phyloP scores from a whole-genome alignment of 2,329 filamentous ascomycete species.

The Fusarium kyushuense region DNA sequence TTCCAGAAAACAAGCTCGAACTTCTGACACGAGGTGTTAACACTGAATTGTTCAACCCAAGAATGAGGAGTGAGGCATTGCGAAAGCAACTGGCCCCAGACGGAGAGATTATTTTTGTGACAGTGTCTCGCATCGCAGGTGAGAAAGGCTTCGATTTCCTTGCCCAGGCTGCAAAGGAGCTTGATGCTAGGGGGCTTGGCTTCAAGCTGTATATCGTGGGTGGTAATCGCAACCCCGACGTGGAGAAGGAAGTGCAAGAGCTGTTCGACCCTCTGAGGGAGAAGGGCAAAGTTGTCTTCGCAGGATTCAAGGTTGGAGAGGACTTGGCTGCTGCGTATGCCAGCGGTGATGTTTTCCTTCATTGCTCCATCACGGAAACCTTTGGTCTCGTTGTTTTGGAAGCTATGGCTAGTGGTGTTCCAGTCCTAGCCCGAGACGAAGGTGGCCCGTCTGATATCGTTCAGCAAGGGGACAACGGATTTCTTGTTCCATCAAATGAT shows the following conservation, averaged over 20 bases:
- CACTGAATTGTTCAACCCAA: constrained; percentile 70
- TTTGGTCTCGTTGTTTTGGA: constrained; percentile 78
- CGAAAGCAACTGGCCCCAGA: constrained; percentile 68
- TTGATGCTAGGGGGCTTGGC: constrained; percentile 66
- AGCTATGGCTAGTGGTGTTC: constrained; percentile 77
- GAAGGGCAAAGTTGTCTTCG: constrained; percentile 71
- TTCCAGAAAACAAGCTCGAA: constrained; percentile 68
- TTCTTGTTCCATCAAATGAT: constrained; percentile 70
- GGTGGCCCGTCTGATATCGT: constrained; percentile 78
- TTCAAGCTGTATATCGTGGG: constrained; percentile 77
- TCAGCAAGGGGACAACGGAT: constrained; percentile 69
- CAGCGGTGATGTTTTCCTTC: constrained; percentile 75
- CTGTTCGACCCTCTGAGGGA: constrained; percentile 65
- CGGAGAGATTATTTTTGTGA: constrained; percentile 73
- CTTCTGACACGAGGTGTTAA: constrained; percentile 74
- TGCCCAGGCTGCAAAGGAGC: constrained; percentile 64
- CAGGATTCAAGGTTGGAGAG: constrained; percentile 72
- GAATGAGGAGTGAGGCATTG: constrained; percentile 62
- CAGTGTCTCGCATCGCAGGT: constrained; percentile 74
- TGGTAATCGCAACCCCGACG: constrained; percentile 72
- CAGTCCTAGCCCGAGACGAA: constrained; percentile 76
- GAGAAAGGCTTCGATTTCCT: constrained; percentile 80
- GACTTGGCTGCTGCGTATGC: constrained; percentile 75
- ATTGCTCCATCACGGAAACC: constrained; percentile 78
- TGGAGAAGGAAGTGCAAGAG: constrained; percentile 71